phyloP scores from a whole-genome alignment of 2,329 filamentous ascomycete genomes.

The Hypoxylon rubiginosum region DNA sequence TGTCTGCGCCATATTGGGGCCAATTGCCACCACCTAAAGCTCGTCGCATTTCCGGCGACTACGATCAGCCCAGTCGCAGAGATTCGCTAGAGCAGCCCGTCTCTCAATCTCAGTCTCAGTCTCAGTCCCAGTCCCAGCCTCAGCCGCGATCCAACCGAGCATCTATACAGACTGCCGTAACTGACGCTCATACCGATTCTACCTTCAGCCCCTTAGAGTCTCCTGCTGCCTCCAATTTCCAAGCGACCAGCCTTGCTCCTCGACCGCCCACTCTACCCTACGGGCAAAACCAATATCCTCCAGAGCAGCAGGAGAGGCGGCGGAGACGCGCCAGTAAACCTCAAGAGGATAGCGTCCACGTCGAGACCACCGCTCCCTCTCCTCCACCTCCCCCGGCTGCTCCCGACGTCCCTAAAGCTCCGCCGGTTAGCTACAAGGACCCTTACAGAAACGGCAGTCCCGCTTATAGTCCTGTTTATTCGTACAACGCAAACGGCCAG shows the following conservation, averaged over 20 bases:
- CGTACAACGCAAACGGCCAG: slow-evolving; percentile 50
- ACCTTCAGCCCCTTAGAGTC: slow-evolving; percentile 71
- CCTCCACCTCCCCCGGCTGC: slow-evolving; percentile 62
- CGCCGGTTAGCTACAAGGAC: slow-evolving; percentile 69
- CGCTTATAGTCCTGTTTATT: slow-evolving; percentile 51
- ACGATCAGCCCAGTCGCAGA: slow-evolving; percentile 51
- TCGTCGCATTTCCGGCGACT: slow-evolving; percentile 57
- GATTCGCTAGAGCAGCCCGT: slow-evolving; percentile 53
- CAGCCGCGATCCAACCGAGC: slow-evolving; percentile 63
- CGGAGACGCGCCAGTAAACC: slow-evolving; percentile 59
- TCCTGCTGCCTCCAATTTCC: slow-evolving; percentile 65
- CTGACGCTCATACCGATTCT: slow-evolving; percentile 69
- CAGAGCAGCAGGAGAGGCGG: slow-evolving; percentile 60
- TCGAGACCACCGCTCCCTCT: slow-evolving; percentile 45
- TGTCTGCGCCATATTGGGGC: slow-evolving; percentile 70
- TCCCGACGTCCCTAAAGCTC: slow-evolving; percentile 72
- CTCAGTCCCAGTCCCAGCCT: slow-evolving; percentile 45
- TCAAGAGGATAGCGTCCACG: slow-evolving; percentile 58
- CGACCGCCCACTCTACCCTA: slow-evolving; percentile 70
- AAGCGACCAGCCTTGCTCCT: slow-evolving; percentile 67
- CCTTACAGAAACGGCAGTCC: slow-evolving; percentile 59
- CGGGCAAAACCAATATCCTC: slow-evolving; percentile 58
- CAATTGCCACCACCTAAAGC: slow-evolving; percentile 66
- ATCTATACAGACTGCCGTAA: slow-evolving; percentile 69
- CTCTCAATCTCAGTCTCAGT: slow-evolving; percentile 41